phyloP scores from a whole-genome alignment of 345 rosid species.

The Salix koriyanagi region DNA sequence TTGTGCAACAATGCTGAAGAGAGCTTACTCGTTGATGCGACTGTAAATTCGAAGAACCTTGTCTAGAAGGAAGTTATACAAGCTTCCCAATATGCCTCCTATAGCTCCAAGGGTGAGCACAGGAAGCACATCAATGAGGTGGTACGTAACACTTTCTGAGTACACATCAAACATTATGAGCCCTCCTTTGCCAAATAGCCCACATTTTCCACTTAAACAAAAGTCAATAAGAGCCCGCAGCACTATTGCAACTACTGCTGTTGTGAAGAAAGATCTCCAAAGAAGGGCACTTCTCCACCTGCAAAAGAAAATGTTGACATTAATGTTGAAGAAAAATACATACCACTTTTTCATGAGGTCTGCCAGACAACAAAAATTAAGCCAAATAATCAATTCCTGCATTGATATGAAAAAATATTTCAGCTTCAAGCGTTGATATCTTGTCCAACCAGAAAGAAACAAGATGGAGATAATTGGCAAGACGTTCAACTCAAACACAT shows the following conservation, averaged over 20 bases:
- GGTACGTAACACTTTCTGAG: slow-evolving; percentile 63
- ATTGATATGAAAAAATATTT: neutral
- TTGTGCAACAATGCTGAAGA: neutral
- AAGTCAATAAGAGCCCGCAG: slow-evolving; percentile 84
- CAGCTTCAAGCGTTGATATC: neutral
- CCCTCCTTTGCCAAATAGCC: slow-evolving; percentile 91
- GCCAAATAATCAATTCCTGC: neutral
- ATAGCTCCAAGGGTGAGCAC: slow-evolving; percentile 77
- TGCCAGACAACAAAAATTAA: neutral
- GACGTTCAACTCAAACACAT: neutral
- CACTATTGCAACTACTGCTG: slow-evolving; percentile 80
- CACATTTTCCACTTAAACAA: slow-evolving; percentile 78
- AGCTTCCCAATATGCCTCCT: slow-evolving; percentile 84
- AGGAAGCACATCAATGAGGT: slow-evolving; percentile 64
- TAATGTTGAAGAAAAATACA: neutral
- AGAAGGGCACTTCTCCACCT: slow-evolving; percentile 94
- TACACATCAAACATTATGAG: slow-evolving; percentile 82
- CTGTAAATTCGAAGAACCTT: slow-evolving; percentile 72
- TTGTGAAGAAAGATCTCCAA: slow-evolving; percentile 89
- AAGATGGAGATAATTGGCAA: neutral
- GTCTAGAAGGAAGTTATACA: slow-evolving; percentile 62
- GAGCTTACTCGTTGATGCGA: slow-evolving; percentile 66
- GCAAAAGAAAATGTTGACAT: slow-evolving; percentile 12
- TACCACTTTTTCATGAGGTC: neutral
- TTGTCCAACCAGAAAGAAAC: neutral